Conservation (phyloP, 2,329 filamentous ascomycete species). For the Paecilomyces sp. region DNA sequence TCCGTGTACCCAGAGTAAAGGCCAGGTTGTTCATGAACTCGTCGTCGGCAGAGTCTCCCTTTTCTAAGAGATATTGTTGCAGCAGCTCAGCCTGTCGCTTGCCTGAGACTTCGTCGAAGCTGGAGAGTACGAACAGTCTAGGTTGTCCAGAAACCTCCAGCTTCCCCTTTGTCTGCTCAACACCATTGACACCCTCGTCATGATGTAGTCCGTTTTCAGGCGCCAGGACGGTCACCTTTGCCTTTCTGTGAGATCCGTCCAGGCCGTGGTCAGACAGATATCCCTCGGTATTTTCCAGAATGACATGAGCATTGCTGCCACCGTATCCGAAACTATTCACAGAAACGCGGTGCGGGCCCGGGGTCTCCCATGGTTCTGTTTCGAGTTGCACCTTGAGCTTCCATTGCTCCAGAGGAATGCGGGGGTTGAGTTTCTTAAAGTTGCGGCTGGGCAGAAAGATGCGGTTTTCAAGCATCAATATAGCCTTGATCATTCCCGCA, state of each 20-base stretch:
- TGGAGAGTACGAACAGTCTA: neutral
- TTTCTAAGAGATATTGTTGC: neutral
- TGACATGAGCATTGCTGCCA: slow-evolving; percentile 6
- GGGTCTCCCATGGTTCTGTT: slow-evolving; percentile 1
- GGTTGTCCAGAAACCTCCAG: neutral
- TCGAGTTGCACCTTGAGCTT: neutral
- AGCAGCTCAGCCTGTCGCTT: neutral
- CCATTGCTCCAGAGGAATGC: neutral
- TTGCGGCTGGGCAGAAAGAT: slow-evolving; percentile 13
- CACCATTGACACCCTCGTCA: no score
- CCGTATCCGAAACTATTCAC: slow-evolving; percentile 7
- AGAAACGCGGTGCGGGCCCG: neutral
- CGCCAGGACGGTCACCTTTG: no score
- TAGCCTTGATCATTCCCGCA: slow-evolving; percentile 5
- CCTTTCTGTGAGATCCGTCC: no score
- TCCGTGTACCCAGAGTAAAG: slow-evolving; percentile 1
- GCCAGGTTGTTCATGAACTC: slow-evolving; percentile 1
- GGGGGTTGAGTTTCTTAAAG: slow-evolving; percentile 8
- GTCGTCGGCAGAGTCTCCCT: neutral
- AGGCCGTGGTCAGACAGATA: neutral
- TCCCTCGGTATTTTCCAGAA: slow-evolving; percentile 2
- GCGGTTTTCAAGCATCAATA: slow-evolving; percentile 3
- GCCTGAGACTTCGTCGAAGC: neutral
- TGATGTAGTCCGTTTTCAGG: no score
- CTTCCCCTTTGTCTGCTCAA: neutral